Evolutionary conservation across 306 rosid genomes (phyloP), one percentile per base, ranked within the genome.

Genomic region (Rubus parviflorus): DNA sequence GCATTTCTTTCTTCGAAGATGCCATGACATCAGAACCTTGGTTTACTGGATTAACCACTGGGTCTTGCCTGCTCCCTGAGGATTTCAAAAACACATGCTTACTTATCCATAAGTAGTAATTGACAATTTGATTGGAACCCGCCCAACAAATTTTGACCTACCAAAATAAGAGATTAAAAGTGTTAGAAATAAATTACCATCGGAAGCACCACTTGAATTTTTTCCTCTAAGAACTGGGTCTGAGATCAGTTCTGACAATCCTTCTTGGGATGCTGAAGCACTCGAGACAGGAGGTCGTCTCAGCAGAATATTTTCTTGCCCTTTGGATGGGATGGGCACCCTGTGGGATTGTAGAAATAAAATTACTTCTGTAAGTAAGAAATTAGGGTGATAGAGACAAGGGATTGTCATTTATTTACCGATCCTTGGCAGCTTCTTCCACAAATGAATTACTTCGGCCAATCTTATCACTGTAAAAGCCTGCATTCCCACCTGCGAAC

Each of bases 231-330:
- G 68, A 64, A 77, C 77, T 23, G 86, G 80, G 60, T 88, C 84
- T 2, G 86, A 49, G 57, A 70, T 68, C 57, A 79, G 68, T 52
- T 81, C 89, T 43, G 91, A 61, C 75, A 83, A 81, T 52, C 86
- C 88, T 70, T 85, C 91, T 70, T 85, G 91, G n/a, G 87, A 81
- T 60, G 85, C 77, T 6, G 83, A 73, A 49, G 73, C 69, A 5
- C 83, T 87, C 1, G 91, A 25, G 43, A 83, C 81, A 11, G 89
- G 81, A 73, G 91, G 89, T 16, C 91, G 91, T 72, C 88, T 88
- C 72, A 83, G 71, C 48, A 85, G 78, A 74, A 68, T 75, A 77
- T 40, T 85, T 10, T 85, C 91, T 78, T 78, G 88, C 70, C 64
- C 83, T 81, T 81, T 88, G 52, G 56, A 23, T 70, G 73, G 75